Conservation (phyloP, 495 filamentous ascomycete genomes). For the Massariosphaeria phaeospora region DNA sequence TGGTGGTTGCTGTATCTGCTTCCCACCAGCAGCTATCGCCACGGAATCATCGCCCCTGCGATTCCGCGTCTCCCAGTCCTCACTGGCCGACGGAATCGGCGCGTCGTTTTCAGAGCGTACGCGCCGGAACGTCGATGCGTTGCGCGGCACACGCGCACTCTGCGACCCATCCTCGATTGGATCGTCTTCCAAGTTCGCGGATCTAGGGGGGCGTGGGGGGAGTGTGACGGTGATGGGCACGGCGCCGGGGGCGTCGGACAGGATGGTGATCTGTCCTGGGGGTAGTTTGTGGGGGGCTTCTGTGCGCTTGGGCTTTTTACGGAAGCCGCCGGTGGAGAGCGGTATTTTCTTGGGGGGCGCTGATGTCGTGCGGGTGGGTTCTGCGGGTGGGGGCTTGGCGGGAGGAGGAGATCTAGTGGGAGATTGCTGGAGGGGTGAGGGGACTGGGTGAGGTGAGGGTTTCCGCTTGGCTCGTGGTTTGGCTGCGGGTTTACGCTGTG, state of each 20-base stretch:
- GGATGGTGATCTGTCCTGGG: conserved; percentile 4
- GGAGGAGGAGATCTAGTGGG: background rate
- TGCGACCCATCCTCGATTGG: conserved; percentile 14
- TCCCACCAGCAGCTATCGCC: conserved; percentile 5
- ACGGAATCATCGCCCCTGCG: too few relatives aligned
- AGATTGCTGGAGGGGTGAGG: background rate
- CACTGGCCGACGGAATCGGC: conserved; percentile 16
- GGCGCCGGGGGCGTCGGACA: background rate
- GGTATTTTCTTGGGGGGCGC: background rate
- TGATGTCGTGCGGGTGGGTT: background rate
- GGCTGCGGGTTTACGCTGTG: background rate
- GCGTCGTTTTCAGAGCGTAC: conserved; percentile 22
- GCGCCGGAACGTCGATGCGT: conserved; percentile 1
- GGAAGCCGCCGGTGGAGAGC: conserved; percentile 17
- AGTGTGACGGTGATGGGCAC: conserved; percentile 1
- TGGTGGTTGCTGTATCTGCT: background rate
- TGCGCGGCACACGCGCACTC: background rate
- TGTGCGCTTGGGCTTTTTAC: conserved; percentile 4
- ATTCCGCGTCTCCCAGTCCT: conserved; percentile 21
- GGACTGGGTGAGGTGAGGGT: background rate
- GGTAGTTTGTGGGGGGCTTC: conserved; percentile 1
- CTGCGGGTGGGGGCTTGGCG: background rate
- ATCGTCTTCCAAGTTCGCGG: conserved; percentile 2
- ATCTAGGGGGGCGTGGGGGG: background rate
- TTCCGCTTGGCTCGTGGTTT: background rate